Base-by-base conservation (phyloP, 228 moss, liverwort and hornwort genomes). In the Sphagnum magellanicum region DNA sequence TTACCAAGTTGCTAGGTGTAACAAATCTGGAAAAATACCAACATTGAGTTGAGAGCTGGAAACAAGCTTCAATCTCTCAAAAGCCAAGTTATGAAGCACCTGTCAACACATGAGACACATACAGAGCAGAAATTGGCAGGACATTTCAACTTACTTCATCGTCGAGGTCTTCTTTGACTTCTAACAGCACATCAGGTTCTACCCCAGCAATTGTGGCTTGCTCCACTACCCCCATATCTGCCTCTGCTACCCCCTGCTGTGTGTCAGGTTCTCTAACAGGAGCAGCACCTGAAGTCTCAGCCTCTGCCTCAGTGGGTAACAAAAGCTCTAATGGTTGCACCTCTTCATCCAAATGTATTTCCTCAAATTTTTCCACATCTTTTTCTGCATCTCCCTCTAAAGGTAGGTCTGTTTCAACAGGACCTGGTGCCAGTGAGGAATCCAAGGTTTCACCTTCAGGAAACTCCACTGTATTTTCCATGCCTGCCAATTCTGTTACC, bases 121-220 rank as follows among this genome's bases (percentile, higher is more conserved):
- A 32, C 32, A 32, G 32, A 32, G 32, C 32, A 32, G 32, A 32
- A 32, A 32, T 32, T 32, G 32, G 32, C 32, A 32, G 32, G 32
- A 32, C 32, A 32, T 1, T 32, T 32, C 0, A 32, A 32, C 32
- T 32, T 32, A 32, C 32, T 2, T 32, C 32, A 32, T 32, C 32
- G 3, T 32, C 3, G 32, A 32, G 32, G 32, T 32, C 32, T 32
- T 32, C 32, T 32, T 32, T 32, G 32, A 32, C 32, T 32, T 32
- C 32, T 32, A 32, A 32, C 32, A 32, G 32, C 32, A 32, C 32
- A 32, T 32, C 81, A 64, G 83, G 83, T 64, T 80, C 72, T 64
- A 77, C 73, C 64, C 81, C 81, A 74, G 80, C 87, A 65, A 80
- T 62, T 52, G 75, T 74, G 74, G 78, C 74, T 68, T 83, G 76